Evolutionary conservation across 345 rosid genomes (phyloP), one percentile per base, ranked within the genome.

Genomic region (Cardamine occulta): DNA sequence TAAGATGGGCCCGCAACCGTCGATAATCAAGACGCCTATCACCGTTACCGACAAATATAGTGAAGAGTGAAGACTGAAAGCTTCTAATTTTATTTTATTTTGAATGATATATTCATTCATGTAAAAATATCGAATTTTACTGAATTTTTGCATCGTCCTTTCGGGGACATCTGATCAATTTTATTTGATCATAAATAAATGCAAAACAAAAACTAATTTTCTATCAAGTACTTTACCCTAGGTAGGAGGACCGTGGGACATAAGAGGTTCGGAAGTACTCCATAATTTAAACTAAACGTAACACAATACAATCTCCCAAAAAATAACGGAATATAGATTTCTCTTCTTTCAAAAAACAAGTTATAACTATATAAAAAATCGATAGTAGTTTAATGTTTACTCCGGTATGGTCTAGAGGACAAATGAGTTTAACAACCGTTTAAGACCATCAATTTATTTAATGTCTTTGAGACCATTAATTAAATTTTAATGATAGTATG

Each of bases 31-130:
- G 45, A 63, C 70, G 58, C 69, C 2, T 31, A 55, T 45, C 66
- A 69, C 80, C 71, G 66, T 63, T 45, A 56, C 80, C 75, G 75
- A 76, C 75, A 76, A 56, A 76, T 37, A 37, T 37, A 37, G 40
- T 37, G 40, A 32, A 34, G 56, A 37, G 40, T 37, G 40, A 32
- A 34, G 56, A 62, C 59, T 45, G 65, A 63, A 70, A 23, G 17
- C 52, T 68, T 62, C 7, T 28, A n/a, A 8, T 29, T 37, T 23
- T 2, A 7, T 17, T 56, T 21, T 17, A 34, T 31, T 73, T 15
- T 11, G 31, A 12, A 6, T 45, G 13, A 29, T 12, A 26, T 21
- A 57, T 28, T 66, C 13, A 42, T 58, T 44, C 66, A 65, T 47
- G 31, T 18, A 47, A 42, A 34, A 47, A 23, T 45, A 39, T 35